Base-by-base conservation (phyloP, 805 yeast species). In the Saccharomycopsis malanga region DNA sequence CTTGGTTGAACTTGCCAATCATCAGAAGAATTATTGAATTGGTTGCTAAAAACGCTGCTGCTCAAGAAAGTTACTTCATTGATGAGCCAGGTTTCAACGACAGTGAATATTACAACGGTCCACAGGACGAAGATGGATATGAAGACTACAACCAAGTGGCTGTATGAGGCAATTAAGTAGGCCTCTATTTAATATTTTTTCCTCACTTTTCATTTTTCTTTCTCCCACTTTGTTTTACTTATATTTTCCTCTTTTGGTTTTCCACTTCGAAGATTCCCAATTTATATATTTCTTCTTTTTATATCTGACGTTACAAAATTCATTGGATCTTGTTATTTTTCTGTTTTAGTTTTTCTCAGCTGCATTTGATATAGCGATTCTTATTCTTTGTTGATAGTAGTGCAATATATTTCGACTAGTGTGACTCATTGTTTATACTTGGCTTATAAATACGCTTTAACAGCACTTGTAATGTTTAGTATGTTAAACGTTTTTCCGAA, bases 11-110 rank as follows among this genome's bases (percentile, higher is more conserved):
- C 56, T 77, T 89, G 54, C 98, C 98, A 38, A 81, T 77, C 35
- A 81, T 94, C 32, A 83, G 94, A 69, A 75, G 93, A 65, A 79
- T 93, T 41, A 86, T 89, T 34, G 96, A 89, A 62, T 71, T 93
- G 57, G 91, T 84, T 40, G 86, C 95, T 10, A 82, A 79, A 65
- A 83, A 83, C 60, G 94, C 91, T 15, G 72, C 83, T 20, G 86
- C 73, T 12, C 87, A 79, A 62, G 85, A 81, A 53, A 60, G 38
- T 22, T 44, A 41, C 20, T 36, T 44, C 46, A 35, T 50, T 12
- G 22, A 50, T 15, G 49, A 47, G 3, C 25, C 14, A 21, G 47
- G 37, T n/a, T 44, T 34, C 15, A 29, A 46, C 14, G 49, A 46
- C 30, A 45, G 44, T n/a, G 53, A 52, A 15, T 52, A 50, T 20